These are phyloP conservation scores for Raphanus hybrid DNA, from an alignment of 441 rosid species.

Conservation along the genomic window DNA sequence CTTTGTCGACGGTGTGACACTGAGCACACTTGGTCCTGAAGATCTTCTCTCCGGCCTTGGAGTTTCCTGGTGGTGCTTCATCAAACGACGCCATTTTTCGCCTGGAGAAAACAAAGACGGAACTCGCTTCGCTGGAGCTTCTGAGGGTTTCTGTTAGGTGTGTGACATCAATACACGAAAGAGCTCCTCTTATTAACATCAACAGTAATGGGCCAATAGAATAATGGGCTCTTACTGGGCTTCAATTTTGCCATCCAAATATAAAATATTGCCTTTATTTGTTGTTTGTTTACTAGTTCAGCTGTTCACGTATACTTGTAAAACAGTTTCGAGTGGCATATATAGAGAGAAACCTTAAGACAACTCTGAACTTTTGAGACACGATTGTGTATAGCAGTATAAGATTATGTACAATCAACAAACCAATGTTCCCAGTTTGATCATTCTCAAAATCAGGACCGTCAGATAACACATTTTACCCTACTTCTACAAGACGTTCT, in stretches of 20 bases:
- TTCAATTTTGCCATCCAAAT: background rate
- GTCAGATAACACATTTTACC: conserved; percentile 29
- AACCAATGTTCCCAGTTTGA: background rate
- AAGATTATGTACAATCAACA: conserved; percentile 15
- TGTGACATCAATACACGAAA: background rate
- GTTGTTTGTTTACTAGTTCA: background rate
- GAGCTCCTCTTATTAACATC: conserved; percentile 7
- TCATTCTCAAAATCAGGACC: background rate
- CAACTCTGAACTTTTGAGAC: background rate
- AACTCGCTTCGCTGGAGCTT: conserved; percentile 12
- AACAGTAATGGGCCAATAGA: conserved; percentile 11
- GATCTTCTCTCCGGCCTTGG: conserved; percentile 74
- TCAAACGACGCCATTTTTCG: conserved; percentile 64
- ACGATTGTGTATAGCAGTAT: background rate
- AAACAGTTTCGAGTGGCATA: background rate
- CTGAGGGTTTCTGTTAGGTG: conserved; percentile 24
- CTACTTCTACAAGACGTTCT: conserved; percentile 47
- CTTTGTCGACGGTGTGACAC: conserved; percentile 86
- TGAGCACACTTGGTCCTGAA: conserved; percentile 90
- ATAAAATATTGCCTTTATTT: background rate
- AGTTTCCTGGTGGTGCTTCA: conserved; percentile 76
- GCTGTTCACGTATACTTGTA: background rate
- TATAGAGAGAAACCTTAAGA: background rate
- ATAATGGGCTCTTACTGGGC: conserved; percentile 20
- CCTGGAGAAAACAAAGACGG: conserved; percentile 28